Evolutionary conservation across 352 stramenopile genomes (phyloP), one percentile per base, ranked within the genome.

Genomic region (Peronospora tabacina): DNA sequence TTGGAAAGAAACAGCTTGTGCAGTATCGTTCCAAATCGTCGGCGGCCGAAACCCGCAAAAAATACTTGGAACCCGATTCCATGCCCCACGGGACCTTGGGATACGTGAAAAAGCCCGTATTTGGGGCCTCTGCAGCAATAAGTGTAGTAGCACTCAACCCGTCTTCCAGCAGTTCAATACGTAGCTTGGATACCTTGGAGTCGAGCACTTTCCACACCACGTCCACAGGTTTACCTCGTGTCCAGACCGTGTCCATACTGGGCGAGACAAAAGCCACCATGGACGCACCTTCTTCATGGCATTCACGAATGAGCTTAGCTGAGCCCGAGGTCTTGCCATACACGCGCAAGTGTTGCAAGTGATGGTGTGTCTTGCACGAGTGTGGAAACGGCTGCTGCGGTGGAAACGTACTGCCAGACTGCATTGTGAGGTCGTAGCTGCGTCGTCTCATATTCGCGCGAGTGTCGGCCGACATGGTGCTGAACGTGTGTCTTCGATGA

Each of bases 41-140:
- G 0, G 56, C 55, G 32, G 66, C 67, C 34, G 69, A 82, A 33
- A 93, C 61, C 19, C 74, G 72, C 22, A 93, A 49, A 49, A 90
- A 87, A 70, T 90, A 93, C 40, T 80, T 82, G 45, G 70, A 64
- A 37, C 82, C 82, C 41, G 63, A 75, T 28, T 78, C 68, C 73
- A 93, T 88, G 35, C 82, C 82, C 82, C 82, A 93, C n/a, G 79
- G 82, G 37, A 93, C 82, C 41, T 78, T 81, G 33, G 55, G 60
- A 52, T 90, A 89, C 15, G 61, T 70, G 47, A 87, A 93, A 6
- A 59, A 70, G 34, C 82, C 82, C 13, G 64, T 70, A 66, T 93
- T 93, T n/a, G 75, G 63, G 9, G 75, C 68, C 7, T 70, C 56
- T 12, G 50, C 59, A 1, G 75, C 65, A 38, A 93, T 82, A 16